Evolutionary conservation across 768 basidiomycete species (phyloP), one percentile per base, ranked within the genome.

Genomic region (Amanita polypyramis): DNA sequence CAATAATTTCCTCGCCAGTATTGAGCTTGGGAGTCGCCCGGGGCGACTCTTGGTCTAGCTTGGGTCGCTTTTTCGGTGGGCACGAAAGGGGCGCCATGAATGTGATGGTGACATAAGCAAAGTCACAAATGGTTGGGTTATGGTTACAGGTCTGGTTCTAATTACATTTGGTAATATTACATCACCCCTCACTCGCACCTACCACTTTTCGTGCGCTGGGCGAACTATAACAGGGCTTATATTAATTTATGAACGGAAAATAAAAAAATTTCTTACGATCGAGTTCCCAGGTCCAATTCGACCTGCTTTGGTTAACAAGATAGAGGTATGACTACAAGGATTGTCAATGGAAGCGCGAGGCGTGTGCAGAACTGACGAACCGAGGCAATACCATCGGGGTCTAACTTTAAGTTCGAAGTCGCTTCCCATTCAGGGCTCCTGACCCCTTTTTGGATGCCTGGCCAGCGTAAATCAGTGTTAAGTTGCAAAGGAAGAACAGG

Each of bases 231-330:
- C 35, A 20, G 17, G 12, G 12, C 12, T 17, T 43, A 19, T 33
- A 17, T 35, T 6, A 52, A 32, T 12, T 32, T 29, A 15, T 20
- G 19, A 12, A 3, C 29, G 6, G 25, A 36, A 20, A 10, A 37
- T 37, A 19, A 15, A 43, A 20, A 17, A 8, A n/a, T 3, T 2
- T 65, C 83, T 67, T 57, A 86, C 85, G 66, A 53, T 88, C 85
- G 23, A 89, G 69, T 58, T 88, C 85, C 83, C 84, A 89, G 7
- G 82, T 80, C 81, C 76, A 84, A 5, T 81, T 74, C 34, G 82
- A 82, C 23, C 76, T 71, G 45, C 84, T 81, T 63, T 87, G 86
- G 43, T 77, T 73, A 5, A 68, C 73, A 15, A 89, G 75, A 57
- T 75, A 76, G 29, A 83, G 63, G 56, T 86, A 85, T 1, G 79